A percentile compares a stretch with the other conserved stretches of the same genome.
phyloP scores from a whole-genome alignment of 495 filamentous ascomycete genomes.

The Neurospora sp. region DNA sequence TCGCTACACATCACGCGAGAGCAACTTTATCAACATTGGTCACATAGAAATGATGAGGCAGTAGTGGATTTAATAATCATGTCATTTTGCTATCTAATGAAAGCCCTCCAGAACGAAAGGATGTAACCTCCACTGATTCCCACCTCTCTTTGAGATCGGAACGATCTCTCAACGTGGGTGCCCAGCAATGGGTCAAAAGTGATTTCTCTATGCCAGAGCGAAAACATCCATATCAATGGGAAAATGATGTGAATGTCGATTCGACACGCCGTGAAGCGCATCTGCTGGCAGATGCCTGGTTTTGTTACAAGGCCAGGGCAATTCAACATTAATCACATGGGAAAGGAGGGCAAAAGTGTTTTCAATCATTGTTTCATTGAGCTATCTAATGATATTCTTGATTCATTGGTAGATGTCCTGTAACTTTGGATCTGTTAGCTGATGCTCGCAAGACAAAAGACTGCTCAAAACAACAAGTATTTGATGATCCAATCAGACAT shows the following conservation, averaged over 20 bases:
- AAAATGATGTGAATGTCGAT: background rate
- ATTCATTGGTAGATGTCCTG: background rate
- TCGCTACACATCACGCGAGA: too few species aligned
- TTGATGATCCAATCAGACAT: conserved; percentile 44
- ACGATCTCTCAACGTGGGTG: background rate
- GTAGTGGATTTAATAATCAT: too few species aligned
- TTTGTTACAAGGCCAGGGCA: background rate
- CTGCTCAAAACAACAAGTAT: conserved; percentile 4
- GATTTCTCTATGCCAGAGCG: background rate
- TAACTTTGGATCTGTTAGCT: conserved; percentile 11
- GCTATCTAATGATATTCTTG: background rate
- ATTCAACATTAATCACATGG: background rate
- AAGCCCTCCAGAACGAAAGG: too few species aligned
- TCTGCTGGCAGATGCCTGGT: background rate
- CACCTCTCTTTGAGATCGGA: background rate
- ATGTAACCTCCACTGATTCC: background rate
- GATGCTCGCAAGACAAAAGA: conserved; percentile 1
- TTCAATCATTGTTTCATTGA: background rate
- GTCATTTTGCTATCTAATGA: background rate
- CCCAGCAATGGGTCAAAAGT: background rate
- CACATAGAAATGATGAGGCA: background rate
- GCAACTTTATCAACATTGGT: background rate
- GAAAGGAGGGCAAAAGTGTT: background rate
- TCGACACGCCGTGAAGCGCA: background rate
- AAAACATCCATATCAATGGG: background rate